phyloP scores from a whole-genome alignment of 148 eudicot species.

The Rhododendron ovatum region DNA sequence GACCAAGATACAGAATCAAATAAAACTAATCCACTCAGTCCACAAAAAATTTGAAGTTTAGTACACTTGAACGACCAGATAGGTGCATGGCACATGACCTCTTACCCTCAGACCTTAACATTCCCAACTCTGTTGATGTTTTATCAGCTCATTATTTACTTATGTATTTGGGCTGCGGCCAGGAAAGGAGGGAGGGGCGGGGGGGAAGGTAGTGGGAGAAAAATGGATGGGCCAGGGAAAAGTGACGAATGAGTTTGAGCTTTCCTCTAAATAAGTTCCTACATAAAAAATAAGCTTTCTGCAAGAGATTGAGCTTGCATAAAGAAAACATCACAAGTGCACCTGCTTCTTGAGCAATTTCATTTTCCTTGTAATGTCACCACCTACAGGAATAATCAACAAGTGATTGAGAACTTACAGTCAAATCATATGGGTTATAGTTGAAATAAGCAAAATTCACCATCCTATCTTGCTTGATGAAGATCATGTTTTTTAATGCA shows the following conservation, averaged over 20 bases:
- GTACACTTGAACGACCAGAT: background rate
- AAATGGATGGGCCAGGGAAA: background rate
- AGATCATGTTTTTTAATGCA: background rate
- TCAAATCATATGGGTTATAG: background rate
- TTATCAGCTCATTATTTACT: background rate
- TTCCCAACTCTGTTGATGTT: background rate
- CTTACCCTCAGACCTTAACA: background rate
- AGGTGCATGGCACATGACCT: background rate
- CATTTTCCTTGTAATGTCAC: constrained; percentile 94
- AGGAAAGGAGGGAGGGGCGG: background rate
- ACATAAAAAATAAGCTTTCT: background rate
- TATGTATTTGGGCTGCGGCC: background rate
- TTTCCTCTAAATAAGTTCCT: background rate
- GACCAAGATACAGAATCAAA: background rate
- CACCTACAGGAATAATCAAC: constrained; percentile 48
- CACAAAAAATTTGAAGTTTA: background rate
- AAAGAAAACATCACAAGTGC: background rate
- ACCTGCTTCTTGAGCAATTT: constrained; percentile 95
- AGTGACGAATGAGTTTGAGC: background rate
- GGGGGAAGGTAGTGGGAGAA: background rate
- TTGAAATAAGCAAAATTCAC: background rate
- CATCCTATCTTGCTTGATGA: background rate
- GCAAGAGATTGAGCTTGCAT: background rate
- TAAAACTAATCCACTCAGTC: background rate
- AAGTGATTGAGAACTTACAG: background rate